A percentile compares a stretch with the other conserved stretches of the same genome.
phyloP scores from a whole-genome alignment of 2,329 filamentous ascomycete species.

The Apiospora pterosperma region DNA sequence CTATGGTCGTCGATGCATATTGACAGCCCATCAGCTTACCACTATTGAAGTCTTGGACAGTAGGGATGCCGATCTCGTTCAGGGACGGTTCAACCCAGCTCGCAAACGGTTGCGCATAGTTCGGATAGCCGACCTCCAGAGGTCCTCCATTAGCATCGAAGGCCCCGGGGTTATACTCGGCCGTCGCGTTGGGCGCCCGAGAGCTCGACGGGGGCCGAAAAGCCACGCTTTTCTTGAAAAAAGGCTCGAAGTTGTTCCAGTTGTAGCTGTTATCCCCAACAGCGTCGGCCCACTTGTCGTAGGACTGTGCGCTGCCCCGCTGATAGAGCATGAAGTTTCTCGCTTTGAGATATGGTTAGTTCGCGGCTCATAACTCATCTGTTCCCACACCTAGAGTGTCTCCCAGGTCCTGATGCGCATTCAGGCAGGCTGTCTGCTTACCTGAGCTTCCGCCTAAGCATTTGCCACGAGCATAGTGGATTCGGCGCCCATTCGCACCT shows the following conservation, averaged over 20 bases:
- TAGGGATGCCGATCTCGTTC: constrained; percentile 36
- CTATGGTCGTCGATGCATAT: constrained; percentile 28
- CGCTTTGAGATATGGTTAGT: constrained; percentile 6
- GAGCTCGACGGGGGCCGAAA: constrained; percentile 18
- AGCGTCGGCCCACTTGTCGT: constrained; percentile 20
- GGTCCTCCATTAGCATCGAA: constrained; percentile 28
- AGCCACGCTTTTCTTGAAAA: constrained; percentile 21
- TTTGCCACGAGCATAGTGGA: constrained; percentile 26
- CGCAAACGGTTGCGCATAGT: constrained; percentile 35
- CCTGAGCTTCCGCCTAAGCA: constrained; percentile 23
- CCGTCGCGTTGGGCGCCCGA: constrained; percentile 21
- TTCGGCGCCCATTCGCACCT: constrained; percentile 8
- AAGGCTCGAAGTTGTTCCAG: constrained; percentile 15
- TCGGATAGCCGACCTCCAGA: constrained; percentile 97
- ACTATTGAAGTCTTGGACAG: constrained; percentile 34
- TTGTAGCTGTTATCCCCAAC: constrained; percentile 21
- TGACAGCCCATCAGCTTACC: constrained; percentile 38
- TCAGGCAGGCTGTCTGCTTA: not conserved
- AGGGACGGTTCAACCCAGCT: constrained; percentile 36
- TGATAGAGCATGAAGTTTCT: constrained; percentile 30
- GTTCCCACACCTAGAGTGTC: not conserved
- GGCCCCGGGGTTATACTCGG: constrained; percentile 23
- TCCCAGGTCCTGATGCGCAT: not conserved
- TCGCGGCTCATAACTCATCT: not conserved
- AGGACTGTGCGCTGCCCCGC: constrained; percentile 19